These are phyloP conservation scores for Microdochium trichocladiopsis DNA, from an alignment of 2,329 filamentous ascomycete species.

Conservation along the genomic window DNA sequence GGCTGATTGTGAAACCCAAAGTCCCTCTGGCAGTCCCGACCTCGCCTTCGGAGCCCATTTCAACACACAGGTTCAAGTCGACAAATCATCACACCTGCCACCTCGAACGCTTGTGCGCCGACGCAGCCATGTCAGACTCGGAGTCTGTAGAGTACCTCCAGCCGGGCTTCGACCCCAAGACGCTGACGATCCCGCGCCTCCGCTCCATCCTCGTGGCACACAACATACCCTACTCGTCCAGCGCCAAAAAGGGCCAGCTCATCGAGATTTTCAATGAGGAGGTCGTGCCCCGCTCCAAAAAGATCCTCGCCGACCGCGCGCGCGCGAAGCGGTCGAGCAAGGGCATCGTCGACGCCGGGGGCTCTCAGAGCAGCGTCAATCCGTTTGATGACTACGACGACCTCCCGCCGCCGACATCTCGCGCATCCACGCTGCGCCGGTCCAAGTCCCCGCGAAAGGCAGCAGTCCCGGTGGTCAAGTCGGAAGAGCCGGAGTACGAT, in stretches of 20 bases:
- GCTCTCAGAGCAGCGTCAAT: conserved; percentile 58
- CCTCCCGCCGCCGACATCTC: conserved; percentile 38
- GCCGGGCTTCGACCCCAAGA: conserved; percentile 75
- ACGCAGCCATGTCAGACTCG: conserved; percentile 31
- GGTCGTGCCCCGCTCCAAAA: conserved; percentile 70
- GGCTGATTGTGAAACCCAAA: too few relatives aligned
- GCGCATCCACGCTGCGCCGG: conserved; percentile 38
- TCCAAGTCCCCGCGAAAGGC: conserved; percentile 49
- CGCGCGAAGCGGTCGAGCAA: conserved; percentile 78
- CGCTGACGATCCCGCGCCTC: conserved; percentile 79
- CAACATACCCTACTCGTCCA: conserved; percentile 77
- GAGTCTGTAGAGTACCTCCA: conserved; percentile 76
- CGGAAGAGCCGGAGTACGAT: conserved; percentile 39
- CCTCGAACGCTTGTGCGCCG: neutral
- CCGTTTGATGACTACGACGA: conserved; percentile 54
- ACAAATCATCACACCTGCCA: neutral
- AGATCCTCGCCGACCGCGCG: conserved; percentile 67
- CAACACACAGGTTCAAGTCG: too few relatives aligned
- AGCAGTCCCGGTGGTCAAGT: conserved; percentile 40
- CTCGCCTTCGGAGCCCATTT: too few relatives aligned
- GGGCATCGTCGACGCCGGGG: conserved; percentile 68
- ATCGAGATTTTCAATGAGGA: conserved; percentile 76
- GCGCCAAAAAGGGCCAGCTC: conserved; percentile 85
- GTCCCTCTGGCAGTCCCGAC: too few relatives aligned
- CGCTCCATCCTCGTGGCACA: conserved; percentile 89